Evolutionary conservation across 352 stramenopile genomes (phyloP).

Genomic region (Phytophthora europaea): DNA sequence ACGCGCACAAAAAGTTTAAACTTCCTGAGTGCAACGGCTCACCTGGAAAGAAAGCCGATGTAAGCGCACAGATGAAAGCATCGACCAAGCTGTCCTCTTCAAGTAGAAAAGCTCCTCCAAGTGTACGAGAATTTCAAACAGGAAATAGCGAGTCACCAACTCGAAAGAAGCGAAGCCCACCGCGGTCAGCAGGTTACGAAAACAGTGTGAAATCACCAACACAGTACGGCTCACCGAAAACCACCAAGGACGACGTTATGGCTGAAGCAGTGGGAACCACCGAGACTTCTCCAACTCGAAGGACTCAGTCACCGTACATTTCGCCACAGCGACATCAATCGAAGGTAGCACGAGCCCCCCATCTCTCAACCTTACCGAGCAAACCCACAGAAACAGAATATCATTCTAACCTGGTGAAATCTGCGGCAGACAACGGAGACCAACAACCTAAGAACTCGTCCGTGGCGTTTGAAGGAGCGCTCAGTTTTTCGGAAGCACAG

Average conservation of each 20-base stretch:
- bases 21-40: slow-evolving; percentile 57
- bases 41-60: slow-evolving; percentile 23
- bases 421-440: not conserved
- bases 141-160: not conserved
- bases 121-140: not conserved
- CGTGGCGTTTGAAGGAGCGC: slow-evolving; percentile 43
- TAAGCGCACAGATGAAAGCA: slow-evolving; percentile 21
- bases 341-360: slow-evolving; percentile 12
- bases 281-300: slow-evolving; percentile 8
- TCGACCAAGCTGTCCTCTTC: slow-evolving; percentile 21
- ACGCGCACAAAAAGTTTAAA: slow-evolving; percentile 49
- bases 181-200: slow-evolving; percentile 22
- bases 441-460: not conserved
- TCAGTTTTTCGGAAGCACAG: slow-evolving; percentile 55
- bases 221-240: not conserved
- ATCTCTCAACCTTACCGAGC: slow-evolving; percentile 23
- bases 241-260: not conserved
- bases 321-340: slow-evolving; percentile 13
- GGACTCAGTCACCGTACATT: slow-evolving; percentile 17
- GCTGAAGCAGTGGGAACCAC: not conserved
- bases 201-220: slow-evolving; percentile 7
- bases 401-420: not conserved
- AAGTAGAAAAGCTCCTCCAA: not conserved
- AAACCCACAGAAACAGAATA: slow-evolving; percentile 5
- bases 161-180: slow-evolving; percentile 18